phyloP scores from a whole-genome alignment of 352 stramenopile genomes.

The Pythium utonaiense region DNA sequence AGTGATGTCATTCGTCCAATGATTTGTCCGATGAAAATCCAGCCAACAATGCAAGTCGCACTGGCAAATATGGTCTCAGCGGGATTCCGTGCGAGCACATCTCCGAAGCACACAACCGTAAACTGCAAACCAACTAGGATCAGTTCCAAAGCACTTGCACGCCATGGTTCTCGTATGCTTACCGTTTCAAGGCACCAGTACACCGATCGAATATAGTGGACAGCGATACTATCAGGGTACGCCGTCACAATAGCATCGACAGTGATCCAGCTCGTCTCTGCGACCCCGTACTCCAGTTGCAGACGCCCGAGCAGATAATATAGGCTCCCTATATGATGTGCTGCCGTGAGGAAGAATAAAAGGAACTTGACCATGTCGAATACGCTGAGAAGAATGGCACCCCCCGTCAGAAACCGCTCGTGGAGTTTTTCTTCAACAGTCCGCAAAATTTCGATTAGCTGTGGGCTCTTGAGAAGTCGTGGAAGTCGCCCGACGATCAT shows the following conservation, averaged over 20 bases:
- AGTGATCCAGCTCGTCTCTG: conserved; percentile 47
- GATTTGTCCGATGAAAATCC: conserved; percentile 72
- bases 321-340: conserved; percentile 27
- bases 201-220: conserved; percentile 75
- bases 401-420: conserved; percentile 23
- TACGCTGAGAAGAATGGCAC: conserved; percentile 21
- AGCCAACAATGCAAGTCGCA: conserved; percentile 68
- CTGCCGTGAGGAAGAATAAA: conserved; percentile 26
- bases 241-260: conserved; percentile 47
- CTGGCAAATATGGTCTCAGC: conserved; percentile 53
- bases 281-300: conserved; percentile 21
- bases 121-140: conserved; percentile 52
- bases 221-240: conserved; percentile 38
- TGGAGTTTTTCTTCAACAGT: conserved; percentile 22
- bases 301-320: conserved; percentile 27
- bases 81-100: conserved; percentile 60
- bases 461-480: conserved; percentile 22
- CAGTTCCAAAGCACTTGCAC: too few relatives aligned
- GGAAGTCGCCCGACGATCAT: conserved; percentile 23
- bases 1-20: conserved; percentile 59
- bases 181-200: conserved; percentile 76
- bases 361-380: conserved; percentile 32
- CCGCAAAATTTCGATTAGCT: conserved; percentile 25
- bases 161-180: conserved; percentile 8
- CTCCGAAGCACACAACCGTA: conserved; percentile 73